Conservation (phyloP, 2,329 filamentous ascomycete species). For the Cylindrodendrum hubeiense region DNA sequence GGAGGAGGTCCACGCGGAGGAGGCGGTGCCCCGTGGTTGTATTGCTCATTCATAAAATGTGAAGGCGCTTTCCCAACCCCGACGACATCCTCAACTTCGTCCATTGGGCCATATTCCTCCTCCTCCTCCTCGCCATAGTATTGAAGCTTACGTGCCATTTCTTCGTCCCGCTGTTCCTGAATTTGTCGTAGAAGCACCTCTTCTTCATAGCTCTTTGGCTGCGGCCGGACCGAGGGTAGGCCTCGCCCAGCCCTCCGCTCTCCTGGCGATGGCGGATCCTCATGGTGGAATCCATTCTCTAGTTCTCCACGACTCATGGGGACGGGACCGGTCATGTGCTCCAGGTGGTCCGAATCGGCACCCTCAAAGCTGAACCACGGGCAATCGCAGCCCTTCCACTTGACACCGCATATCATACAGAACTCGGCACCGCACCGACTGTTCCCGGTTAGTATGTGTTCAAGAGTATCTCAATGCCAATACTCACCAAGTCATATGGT, state of each 20-base stretch:
- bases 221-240: constrained; percentile 41
- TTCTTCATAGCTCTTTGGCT: constrained; percentile 57
- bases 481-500: constrained; percentile 87
- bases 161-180: constrained; percentile 62
- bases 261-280: constrained; percentile 44
- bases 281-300: constrained; percentile 33
- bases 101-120: constrained; percentile 48
- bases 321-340: constrained; percentile 64
- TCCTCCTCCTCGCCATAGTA: constrained; percentile 57
- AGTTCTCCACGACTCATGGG: constrained; percentile 45
- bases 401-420: constrained; percentile 85
- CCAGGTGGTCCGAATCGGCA: constrained; percentile 65
- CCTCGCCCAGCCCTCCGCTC: constrained; percentile 43
- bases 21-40: constrained; percentile 52
- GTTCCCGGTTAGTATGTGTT: constrained; percentile 29
- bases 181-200: constrained; percentile 59
- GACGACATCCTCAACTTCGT: constrained; percentile 51
- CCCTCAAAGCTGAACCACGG: constrained; percentile 79
- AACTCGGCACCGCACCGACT: constrained; percentile 86
- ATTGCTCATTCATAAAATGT: constrained; percentile 74
- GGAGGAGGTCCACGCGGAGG: constrained; percentile 34
- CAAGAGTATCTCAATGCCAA: not conserved
- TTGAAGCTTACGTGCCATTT: constrained; percentile 43
- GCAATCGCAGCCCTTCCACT: constrained; percentile 88
- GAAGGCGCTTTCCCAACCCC: constrained; percentile 59